Evolutionary conservation across 2,329 filamentous ascomycete genomes (phyloP), one percentile per base, ranked within the genome.

Genomic region (Botryosphaeria dothidea): DNA sequence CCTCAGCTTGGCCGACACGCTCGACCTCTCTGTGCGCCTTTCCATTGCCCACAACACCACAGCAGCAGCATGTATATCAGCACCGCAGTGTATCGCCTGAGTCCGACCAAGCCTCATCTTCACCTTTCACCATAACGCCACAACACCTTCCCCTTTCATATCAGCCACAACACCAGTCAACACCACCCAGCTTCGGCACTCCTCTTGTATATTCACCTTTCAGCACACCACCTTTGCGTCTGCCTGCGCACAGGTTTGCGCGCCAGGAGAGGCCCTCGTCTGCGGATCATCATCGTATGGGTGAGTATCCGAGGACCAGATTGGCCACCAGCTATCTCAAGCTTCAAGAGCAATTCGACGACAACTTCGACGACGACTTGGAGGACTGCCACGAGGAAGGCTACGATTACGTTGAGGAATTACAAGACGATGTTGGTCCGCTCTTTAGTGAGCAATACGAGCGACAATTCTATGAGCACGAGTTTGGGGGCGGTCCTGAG

Each of bases 271-370:
- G 66, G 65, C 69, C 67, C 51, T 68, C 73, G 69, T 77, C 76
- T 68, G 68, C 77, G 72, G 74, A 79, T 75, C 81, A 84, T 84
- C 81, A 83, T 78, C 74, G 65, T 69, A 19, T 11, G 46, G 61
- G 61, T 63, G 61, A 63, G 61, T 63, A 63, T 63, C 4, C 25
- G 19, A 45, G 34, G 23, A 63, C 48, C 48, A 34, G 13, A 45
- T 36, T 19, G 48, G 25, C 48, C 61, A 2, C 25, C 19, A 19
- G 25, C 48, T 27, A 66, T 25, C 7, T 13, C 34, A 3, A 17
- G 23, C 13, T 4, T 17, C 23, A 45, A 11, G 52, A 57, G 7
- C 21, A 17, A 21, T 60, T 60, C 56, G 56, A 31, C 38, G n/a
- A 21, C 56, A 11, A 57, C 23, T 38, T 23, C 41, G 54, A 65